These are phyloP conservation scores for Balakata baccata DNA, from an alignment of 345 rosid genomes.

Conservation along the genomic window DNA sequence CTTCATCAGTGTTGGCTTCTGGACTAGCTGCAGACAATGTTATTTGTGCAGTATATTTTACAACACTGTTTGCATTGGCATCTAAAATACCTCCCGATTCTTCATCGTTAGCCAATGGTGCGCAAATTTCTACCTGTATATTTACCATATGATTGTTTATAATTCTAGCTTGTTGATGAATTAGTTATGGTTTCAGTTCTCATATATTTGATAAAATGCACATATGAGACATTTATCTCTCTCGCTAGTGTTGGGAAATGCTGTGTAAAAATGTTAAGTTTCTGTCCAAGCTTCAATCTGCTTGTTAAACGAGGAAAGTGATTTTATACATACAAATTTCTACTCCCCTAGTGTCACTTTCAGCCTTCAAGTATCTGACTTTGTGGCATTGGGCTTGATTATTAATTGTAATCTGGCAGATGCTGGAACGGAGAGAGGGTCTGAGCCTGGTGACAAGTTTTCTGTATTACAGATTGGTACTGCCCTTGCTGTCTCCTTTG, in stretches of 20 bases:
- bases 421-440: constrained; percentile 30
- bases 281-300: background rate
- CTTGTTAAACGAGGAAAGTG: background rate
- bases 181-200: background rate
- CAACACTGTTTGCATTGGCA: constrained; percentile 71
- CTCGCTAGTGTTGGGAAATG: background rate
- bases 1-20: constrained; percentile 71
- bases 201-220: background rate
- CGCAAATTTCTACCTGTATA: background rate
- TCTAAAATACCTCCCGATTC: constrained; percentile 68
- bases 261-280: background rate
- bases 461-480: constrained; percentile 60
- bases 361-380: background rate
- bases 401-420: constrained; percentile 32
- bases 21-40: constrained; percentile 94
- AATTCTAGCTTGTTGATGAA: background rate
- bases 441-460: constrained; percentile 44
- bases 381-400: background rate
- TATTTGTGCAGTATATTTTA: constrained; percentile 77
- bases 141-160: constrained; percentile 7
- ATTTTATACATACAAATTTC: background rate
- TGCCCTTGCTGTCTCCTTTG: constrained; percentile 70
- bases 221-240: background rate
- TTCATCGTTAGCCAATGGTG: constrained; percentile 47
- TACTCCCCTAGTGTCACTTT: background rate